phyloP scores from a whole-genome alignment of 768 basidiomycete genomes.

The Chalciporus sphaerocephalus region DNA sequence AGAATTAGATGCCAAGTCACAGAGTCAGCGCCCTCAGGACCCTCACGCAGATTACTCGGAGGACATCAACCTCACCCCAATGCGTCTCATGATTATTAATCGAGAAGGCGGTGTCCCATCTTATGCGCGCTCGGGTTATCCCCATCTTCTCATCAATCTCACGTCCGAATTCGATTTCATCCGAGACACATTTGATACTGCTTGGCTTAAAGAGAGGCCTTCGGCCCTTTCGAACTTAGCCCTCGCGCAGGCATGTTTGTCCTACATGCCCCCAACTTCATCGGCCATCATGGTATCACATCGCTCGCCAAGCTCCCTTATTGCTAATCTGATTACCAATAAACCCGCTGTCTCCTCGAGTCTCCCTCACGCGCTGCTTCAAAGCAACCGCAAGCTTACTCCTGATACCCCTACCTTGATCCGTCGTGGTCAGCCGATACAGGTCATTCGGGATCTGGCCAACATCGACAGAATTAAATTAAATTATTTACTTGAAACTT shows the following conservation, averaged over 20 bases:
- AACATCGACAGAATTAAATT: slow-evolving; percentile 75
- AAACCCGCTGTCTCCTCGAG: slow-evolving; percentile 95
- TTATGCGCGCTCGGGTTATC: slow-evolving; percentile 90
- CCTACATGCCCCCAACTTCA: slow-evolving; percentile 88
- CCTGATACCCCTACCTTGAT: slow-evolving; percentile 90
- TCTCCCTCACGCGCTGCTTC: slow-evolving; percentile 88
- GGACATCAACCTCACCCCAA: slow-evolving; percentile 81
- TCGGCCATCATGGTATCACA: slow-evolving; percentile 98
- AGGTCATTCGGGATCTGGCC: slow-evolving; percentile 64
- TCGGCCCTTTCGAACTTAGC: slow-evolving; percentile 82
- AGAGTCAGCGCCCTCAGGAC: slow-evolving; percentile 26
- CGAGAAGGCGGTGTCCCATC: slow-evolving; percentile 96
- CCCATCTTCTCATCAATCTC: slow-evolving; percentile 94
- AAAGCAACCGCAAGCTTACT: slow-evolving; percentile 80
- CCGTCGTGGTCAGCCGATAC: slow-evolving; percentile 82
- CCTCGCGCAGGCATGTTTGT: slow-evolving; percentile 80
- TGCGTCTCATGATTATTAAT: slow-evolving; percentile 97
- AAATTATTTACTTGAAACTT: slow-evolving; percentile 79
- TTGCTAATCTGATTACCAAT: slow-evolving; percentile 96
- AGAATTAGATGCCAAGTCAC: slow-evolving; percentile 43
- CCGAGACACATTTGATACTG: slow-evolving; percentile 70
- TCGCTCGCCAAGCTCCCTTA: slow-evolving; percentile 90
- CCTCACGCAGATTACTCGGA: slow-evolving; percentile 39
- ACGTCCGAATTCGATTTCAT: slow-evolving; percentile 84
- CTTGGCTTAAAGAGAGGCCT: slow-evolving; percentile 77